A percentile compares a stretch with the other conserved stretches of the same genome.
Evolutionary conservation across 257 asterid genomes (phyloP).

Genomic region (Lycium barbarum): DNA sequence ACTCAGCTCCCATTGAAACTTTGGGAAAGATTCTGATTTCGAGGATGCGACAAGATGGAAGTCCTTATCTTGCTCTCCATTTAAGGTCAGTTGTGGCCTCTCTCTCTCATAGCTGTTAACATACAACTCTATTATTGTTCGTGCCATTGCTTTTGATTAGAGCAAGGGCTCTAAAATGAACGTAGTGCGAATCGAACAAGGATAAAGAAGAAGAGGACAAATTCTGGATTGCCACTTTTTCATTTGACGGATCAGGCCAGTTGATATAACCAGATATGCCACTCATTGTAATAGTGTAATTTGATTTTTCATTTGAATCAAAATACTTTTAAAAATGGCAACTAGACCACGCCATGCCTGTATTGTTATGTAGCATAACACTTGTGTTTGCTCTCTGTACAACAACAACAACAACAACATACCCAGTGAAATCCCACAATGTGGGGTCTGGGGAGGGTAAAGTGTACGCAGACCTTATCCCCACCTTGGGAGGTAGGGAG

Average conservation of each 20-base stretch:
- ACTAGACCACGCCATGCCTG: neutral
- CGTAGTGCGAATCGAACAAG: neutral
- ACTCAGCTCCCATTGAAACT: constrained; percentile 77
- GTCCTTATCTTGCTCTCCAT: constrained; percentile 93
- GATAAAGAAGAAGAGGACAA: neutral
- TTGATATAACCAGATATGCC: neutral
- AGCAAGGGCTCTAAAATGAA: neutral
- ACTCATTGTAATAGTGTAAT: neutral
- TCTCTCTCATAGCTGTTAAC: constrained; percentile 9
- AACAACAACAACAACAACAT: neutral
- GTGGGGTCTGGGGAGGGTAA: too few relatives aligned
- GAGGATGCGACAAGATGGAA: constrained; percentile 68
- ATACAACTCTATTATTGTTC: neutral
- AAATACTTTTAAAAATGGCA: neutral
- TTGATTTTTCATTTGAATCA: neutral
- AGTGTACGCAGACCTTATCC: too few relatives aligned
- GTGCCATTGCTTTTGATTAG: neutral
- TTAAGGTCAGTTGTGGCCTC: constrained; percentile 62
- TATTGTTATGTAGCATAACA: neutral
- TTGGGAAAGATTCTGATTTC: constrained; percentile 76
- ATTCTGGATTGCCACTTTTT: neutral
- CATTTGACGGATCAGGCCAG: constrained; percentile 8
- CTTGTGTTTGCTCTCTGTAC: neutral
- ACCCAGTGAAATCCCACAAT: too few relatives aligned
- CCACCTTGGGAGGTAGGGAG: too few relatives aligned